Conservation (phyloP, 2,329 filamentous ascomycete genomes). For the Xylaria sp. region DNA sequence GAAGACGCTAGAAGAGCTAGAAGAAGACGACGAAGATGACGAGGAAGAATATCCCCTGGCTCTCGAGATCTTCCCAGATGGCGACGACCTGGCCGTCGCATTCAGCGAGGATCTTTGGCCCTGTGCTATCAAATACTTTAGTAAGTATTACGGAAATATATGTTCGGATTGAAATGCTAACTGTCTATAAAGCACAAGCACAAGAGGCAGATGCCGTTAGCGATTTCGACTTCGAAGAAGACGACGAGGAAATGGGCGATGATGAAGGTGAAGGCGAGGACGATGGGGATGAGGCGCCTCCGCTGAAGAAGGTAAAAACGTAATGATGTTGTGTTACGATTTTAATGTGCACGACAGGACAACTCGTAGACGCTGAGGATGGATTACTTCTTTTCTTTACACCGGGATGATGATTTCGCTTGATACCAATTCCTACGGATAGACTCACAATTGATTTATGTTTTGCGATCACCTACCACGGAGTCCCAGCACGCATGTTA, state of each 20-base stretch:
- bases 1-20: neutral
- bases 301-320: constrained; percentile 57
- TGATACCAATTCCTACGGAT: constrained; percentile 32
- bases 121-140: constrained; percentile 89
- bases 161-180: constrained; percentile 49
- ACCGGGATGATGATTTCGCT: constrained; percentile 21
- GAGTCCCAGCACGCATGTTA: neutral
- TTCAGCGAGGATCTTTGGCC: constrained; percentile 91
- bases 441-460: neutral
- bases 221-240: constrained; percentile 75
- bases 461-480: too few species aligned
- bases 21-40: constrained; percentile 58
- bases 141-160: constrained; percentile 63
- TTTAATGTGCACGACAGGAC: neutral
- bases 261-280: constrained; percentile 54
- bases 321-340: constrained; percentile 40
- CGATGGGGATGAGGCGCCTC: constrained; percentile 65
- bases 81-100: constrained; percentile 82
- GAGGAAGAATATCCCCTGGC: constrained; percentile 72
- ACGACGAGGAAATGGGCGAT: constrained; percentile 53
- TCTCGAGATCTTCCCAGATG: constrained; percentile 87
- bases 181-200: constrained; percentile 67
- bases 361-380: neutral
- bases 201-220: constrained; percentile 74
- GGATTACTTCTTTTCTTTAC: neutral